phyloP scores from a whole-genome alignment of 495 filamentous ascomycete species.

The Alectoria sarmentosa region DNA sequence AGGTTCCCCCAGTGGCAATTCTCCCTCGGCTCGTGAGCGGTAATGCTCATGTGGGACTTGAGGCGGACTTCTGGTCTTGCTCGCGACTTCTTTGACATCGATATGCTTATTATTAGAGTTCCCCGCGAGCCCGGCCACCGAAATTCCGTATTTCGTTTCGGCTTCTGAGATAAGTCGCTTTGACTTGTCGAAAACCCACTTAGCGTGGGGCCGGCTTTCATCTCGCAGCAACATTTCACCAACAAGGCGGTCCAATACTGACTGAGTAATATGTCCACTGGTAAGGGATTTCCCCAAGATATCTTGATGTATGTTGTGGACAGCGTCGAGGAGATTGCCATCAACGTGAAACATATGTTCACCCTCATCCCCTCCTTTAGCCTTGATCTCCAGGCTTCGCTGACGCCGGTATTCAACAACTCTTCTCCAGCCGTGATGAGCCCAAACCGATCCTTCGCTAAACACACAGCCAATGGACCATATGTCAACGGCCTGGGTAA shows the following conservation, averaged over 20 bases:
- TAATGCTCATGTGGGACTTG: background rate
- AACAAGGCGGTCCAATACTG: background rate
- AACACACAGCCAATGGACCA: conserved; percentile 42
- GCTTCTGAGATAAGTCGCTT: background rate
- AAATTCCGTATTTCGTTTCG: background rate
- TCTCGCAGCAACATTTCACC: background rate
- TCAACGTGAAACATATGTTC: conserved; percentile 40
- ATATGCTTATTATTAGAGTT: background rate
- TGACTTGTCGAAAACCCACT: background rate
- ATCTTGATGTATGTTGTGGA: conserved; percentile 15
- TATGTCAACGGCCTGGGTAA: conserved; percentile 33
- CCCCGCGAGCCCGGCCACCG: background rate
- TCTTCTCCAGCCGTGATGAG: conserved; percentile 30
- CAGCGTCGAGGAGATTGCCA: conserved; percentile 28
- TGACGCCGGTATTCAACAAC: conserved; percentile 32
- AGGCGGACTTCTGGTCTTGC: background rate
- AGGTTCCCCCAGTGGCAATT: background rate
- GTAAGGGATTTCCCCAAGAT: background rate
- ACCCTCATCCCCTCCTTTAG: conserved; percentile 23
- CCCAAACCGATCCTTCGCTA: conserved; percentile 40
- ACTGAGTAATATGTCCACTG: background rate
- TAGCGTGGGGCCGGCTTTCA: background rate
- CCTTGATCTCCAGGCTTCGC: conserved; percentile 28
- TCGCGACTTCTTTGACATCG: background rate
- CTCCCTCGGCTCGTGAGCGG: background rate